Evolutionary conservation across 257 asterid genomes (phyloP), one percentile per base, ranked within the genome.

Genomic region (Ilex asprella): DNA sequence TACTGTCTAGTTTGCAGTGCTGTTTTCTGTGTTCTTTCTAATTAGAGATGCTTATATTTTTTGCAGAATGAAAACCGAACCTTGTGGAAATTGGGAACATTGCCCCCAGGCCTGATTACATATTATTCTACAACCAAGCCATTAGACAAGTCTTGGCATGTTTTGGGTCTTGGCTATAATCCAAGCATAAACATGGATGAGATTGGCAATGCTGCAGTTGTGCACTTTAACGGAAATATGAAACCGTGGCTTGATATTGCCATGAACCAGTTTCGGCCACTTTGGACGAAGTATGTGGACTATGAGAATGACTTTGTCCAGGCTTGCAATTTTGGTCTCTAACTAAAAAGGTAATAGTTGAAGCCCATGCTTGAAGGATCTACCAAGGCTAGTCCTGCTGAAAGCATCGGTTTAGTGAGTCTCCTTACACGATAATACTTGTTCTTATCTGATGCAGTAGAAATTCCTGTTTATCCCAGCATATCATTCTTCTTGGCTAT

Each of bases 221-320:
- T 75, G 50, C 83, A 72, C 69, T 74, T 68, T 75, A 75, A 75
- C 29, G 82, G 81, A 29, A 80, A 79, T 65, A 76, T 62, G 77
- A 76, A 76, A 64, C 85, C 80, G 27, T 74, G 80, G 80, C 80
- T 74, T 53, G 78, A 78, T 56, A 78, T 74, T 31, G 80, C 78
- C 58, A 78, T 74, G 58, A 49, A 67, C 56, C 72, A 67, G 66
- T 74, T 61, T 59, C 64, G 68, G 67, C 74, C 78, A 29, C 75
- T 78, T 30, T 71, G 83, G 80, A 59, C 80, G 0, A 78, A 71
- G 70, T 67, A 74, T 32, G 80, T 78, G 27, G 83, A 74, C 35
- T 68, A 73, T 31, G 71, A 55, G 68, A 68, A 73, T 50, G 71
- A 68, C 63, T 32, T 39, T 55, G 68, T 64, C 16, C 75, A 68